Percentiles rank a stretch among this genome's conserved stretches.
These are phyloP conservation scores for Lagenaria siceraria DNA, from an alignment of 306 rosid genomes.

Conservation along the genomic window DNA sequence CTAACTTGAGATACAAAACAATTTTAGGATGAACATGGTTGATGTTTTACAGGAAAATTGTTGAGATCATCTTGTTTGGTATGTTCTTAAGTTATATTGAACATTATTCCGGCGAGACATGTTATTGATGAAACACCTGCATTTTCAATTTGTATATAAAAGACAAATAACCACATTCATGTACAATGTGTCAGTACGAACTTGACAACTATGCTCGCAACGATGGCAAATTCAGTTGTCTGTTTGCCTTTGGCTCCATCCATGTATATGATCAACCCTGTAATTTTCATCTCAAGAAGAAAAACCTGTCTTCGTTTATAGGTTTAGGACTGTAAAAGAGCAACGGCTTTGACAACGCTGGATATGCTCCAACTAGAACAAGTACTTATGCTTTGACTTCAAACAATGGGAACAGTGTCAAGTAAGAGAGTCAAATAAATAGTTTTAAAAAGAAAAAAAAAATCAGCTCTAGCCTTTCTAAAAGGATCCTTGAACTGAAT, in stretches of 20 bases:
- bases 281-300: neutral
- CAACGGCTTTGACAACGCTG: too few species aligned
- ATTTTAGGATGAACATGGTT: neutral
- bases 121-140: neutral
- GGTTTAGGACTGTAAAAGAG: neutral
- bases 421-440: neutral
- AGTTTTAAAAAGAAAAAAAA: neutral
- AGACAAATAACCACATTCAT: neutral
- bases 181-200: neutral
- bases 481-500: slow-evolving; percentile 1
- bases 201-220: neutral
- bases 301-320: neutral
- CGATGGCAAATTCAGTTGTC: neutral
- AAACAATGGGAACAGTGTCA: slow-evolving; percentile 4
- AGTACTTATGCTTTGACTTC: too few species aligned
- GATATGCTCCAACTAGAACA: too few species aligned
- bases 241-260: neutral
- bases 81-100: neutral
- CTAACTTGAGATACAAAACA: neutral
- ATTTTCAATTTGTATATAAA: neutral
- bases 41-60: neutral
- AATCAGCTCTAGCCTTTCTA: neutral
- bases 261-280: neutral
- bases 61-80: neutral
- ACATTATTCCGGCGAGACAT: too few species aligned